phyloP scores from a whole-genome alignment of 331 rosid genomes.

The Quercus tomentella region DNA sequence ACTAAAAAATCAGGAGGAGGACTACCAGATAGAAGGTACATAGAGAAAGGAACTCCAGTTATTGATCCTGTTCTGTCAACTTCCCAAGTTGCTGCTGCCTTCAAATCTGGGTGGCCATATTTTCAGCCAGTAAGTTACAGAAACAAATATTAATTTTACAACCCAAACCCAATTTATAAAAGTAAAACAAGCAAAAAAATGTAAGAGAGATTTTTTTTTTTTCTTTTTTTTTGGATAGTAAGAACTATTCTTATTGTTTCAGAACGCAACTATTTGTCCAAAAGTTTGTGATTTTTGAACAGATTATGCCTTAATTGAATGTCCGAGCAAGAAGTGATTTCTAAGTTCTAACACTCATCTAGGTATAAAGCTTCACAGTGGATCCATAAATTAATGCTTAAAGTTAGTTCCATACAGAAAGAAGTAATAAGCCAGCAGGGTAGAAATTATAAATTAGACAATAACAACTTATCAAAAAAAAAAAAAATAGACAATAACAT shows the following conservation, averaged over 20 bases:
- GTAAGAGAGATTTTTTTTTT: not conserved
- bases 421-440: not conserved
- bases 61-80: conserved; percentile 71
- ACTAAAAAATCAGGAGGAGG: conserved; percentile 9
- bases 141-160: not conserved
- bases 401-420: not conserved
- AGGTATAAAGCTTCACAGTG: not conserved
- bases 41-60: conserved; percentile 69
- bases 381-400: not conserved
- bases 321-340: not conserved
- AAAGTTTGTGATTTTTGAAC: not conserved
- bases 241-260: not conserved
- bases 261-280: not conserved
- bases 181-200: not conserved
- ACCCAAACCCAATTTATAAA: not conserved
- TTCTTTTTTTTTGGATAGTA: not conserved
- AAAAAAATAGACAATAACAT: not conserved
- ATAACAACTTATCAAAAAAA: too few relatives aligned
- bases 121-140: conserved; percentile 17
- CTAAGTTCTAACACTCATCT: not conserved
- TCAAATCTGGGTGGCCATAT: conserved; percentile 55
- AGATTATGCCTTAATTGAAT: not conserved
- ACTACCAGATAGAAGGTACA: conserved; percentile 94
- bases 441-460: not conserved
- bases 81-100: conserved; percentile 91